These are phyloP conservation scores for Funneliformis geosporum DNA, from an alignment of 192 early-diverging fungal species.

Conservation along the genomic window DNA sequence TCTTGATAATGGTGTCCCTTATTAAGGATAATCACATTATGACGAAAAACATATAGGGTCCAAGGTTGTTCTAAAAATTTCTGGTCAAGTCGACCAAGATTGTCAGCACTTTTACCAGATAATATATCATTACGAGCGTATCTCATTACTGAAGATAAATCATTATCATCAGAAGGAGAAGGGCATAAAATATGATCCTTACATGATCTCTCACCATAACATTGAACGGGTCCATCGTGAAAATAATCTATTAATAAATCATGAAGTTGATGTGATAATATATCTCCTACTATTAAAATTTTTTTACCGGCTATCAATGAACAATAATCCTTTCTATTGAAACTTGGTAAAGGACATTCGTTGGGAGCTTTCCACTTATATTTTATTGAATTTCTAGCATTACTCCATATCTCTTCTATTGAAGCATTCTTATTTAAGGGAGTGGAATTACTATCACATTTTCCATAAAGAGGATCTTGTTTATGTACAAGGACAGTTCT, in stretches of 20 bases:
- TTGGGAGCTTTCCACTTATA: conserved; percentile 1
- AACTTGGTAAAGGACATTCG: conserved; percentile 8
- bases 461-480: conserved; percentile 14
- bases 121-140: conserved; percentile 55
- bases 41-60: conserved; percentile 36
- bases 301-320: background rate
- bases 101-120: conserved; percentile 24
- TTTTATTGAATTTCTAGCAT: background rate
- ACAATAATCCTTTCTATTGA: background rate
- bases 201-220: conserved; percentile 57
- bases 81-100: conserved; percentile 36
- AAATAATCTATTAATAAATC: conserved; percentile 56
- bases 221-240: conserved; percentile 53
- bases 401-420: background rate
- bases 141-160: conserved; percentile 25
- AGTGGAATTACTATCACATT: conserved; percentile 6
- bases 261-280: conserved; percentile 54
- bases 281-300: conserved; percentile 54
- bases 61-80: conserved; percentile 51
- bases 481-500: conserved; percentile 19
- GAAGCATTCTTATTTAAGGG: background rate
- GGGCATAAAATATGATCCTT: conserved; percentile 44
- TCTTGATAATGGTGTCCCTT: conserved; percentile 40
- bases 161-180: background rate
- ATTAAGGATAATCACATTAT: conserved; percentile 50